These are phyloP conservation scores for Candida sp. DNA, from an alignment of 1,139 yeast species.

Conservation along the genomic window DNA sequence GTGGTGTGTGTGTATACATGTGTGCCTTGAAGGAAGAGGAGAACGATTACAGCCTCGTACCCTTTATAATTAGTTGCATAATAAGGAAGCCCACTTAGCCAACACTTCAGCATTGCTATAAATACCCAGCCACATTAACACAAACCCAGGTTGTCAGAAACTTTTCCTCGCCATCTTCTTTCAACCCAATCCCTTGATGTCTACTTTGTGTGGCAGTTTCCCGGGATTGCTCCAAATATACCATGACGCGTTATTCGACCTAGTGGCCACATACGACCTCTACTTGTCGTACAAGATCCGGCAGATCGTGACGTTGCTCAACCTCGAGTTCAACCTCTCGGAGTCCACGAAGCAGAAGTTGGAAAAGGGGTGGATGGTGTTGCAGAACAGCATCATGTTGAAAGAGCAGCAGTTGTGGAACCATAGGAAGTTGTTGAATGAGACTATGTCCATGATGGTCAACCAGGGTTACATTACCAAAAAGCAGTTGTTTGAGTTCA, in stretches of 20 bases:
- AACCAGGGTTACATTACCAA: neutral
- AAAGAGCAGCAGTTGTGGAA: constrained; percentile 2
- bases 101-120: neutral
- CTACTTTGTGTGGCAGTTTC: neutral
- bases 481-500: neutral
- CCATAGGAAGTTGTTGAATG: neutral
- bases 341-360: neutral
- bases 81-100: neutral
- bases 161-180: neutral
- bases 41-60: neutral
- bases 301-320: neutral
- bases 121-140: neutral
- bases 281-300: constrained; percentile 1
- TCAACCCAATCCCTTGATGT: neutral
- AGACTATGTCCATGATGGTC: neutral
- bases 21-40: neutral
- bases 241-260: neutral
- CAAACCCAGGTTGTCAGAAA: neutral
- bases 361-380: constrained; percentile 1
- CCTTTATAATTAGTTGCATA: constrained; percentile 1
- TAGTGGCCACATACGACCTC: neutral
- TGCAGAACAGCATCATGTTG: constrained; percentile 1
- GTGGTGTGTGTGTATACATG: no score
- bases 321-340: neutral
- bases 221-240: neutral